Percentiles rank a stretch among this genome's conserved stretches.
Evolutionary conservation across 1,284 basidiomycete species (phyloP).

Genomic region (Papiliotrema fonsecae): DNA sequence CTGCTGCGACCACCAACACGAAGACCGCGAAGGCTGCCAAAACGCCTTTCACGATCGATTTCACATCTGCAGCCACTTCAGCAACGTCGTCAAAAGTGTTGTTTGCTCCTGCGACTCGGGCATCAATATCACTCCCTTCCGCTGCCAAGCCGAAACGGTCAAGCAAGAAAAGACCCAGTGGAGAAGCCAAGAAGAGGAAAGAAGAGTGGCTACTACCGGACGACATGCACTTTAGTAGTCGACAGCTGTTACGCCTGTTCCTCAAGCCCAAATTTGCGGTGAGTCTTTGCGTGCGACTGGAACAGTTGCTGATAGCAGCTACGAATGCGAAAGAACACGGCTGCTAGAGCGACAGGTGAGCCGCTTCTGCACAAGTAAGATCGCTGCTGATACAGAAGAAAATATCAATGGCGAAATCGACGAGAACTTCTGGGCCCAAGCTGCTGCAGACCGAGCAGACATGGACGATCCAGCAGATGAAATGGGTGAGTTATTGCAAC

Average conservation of each 20-base stretch:
- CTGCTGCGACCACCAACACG: constrained; percentile 54
- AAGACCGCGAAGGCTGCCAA: constrained; percentile 64
- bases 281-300: constrained; percentile 31
- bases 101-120: constrained; percentile 70
- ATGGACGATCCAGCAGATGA: constrained; percentile 57
- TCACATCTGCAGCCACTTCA: constrained; percentile 59
- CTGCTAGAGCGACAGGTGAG: constrained; percentile 17
- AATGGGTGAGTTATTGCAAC: constrained; percentile 48
- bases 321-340: constrained; percentile 62
- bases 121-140: constrained; percentile 61
- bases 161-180: constrained; percentile 29
- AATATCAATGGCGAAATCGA: constrained; percentile 75
- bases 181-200: constrained; percentile 55
- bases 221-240: constrained; percentile 94
- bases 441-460: constrained; percentile 71
- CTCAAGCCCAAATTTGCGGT: constrained; percentile 92
- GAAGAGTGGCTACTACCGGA: constrained; percentile 83
- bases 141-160: constrained; percentile 5
- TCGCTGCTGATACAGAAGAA: constrained; percentile 5
- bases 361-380: background rate
- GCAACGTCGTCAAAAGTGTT: constrained; percentile 61
- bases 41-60: constrained; percentile 84
- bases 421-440: constrained; percentile 91
- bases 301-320: constrained; percentile 52
- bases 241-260: constrained; percentile 85